Evolutionary conservation across 257 asterid species (phyloP).

Genomic region (Craterostigma plantagineum): DNA sequence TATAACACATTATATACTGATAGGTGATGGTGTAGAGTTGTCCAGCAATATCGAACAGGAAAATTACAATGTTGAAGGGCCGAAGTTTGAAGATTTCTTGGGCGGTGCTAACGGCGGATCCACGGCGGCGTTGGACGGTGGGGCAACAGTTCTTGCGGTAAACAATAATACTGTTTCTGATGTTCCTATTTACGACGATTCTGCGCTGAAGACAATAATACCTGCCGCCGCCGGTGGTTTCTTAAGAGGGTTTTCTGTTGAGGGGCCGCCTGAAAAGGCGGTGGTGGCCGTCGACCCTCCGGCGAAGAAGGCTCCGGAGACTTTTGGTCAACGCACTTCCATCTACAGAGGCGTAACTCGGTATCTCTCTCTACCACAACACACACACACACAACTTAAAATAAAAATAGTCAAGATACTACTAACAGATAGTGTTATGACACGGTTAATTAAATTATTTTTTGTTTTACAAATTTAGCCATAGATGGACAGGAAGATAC

Average conservation of each 20-base stretch:
- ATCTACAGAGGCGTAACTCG: constrained; percentile 68
- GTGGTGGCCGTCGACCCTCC: constrained; percentile 15
- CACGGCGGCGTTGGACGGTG: constrained; percentile 10
- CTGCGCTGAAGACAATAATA: constrained; percentile 41
- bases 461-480: constrained; percentile 15
- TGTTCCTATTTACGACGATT: constrained; percentile 27
- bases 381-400: not conserved
- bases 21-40: constrained; percentile 6
- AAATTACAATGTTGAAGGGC: constrained; percentile 16
- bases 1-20: no score
- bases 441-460: constrained; percentile 1
- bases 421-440: no score
- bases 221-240: constrained; percentile 36
- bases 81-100: constrained; percentile 65
- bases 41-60: constrained; percentile 13
- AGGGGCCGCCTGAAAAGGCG: constrained; percentile 4
- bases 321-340: constrained; percentile 77
- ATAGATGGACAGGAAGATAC: constrained; percentile 83
- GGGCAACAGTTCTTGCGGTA: constrained; percentile 10
- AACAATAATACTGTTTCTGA: constrained; percentile 3
- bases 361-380: constrained; percentile 10
- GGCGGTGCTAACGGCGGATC: constrained; percentile 13
- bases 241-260: constrained; percentile 28
- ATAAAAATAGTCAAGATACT: no score
- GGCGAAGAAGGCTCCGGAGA: constrained; percentile 44